phyloP scores from a whole-genome alignment of 2,329 filamentous ascomycete species.

The Penicillium olsonii region DNA sequence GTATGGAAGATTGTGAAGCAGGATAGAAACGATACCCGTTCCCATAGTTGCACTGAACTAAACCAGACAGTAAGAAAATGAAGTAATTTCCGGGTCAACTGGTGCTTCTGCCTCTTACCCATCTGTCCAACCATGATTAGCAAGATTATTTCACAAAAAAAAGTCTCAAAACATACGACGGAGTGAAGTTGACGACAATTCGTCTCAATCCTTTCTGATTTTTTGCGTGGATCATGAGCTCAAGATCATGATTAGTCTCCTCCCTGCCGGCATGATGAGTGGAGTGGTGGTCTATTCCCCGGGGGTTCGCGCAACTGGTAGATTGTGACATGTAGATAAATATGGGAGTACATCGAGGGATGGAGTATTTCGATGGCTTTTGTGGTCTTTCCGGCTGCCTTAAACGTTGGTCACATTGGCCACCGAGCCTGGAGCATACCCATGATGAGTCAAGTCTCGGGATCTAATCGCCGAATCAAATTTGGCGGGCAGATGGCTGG shows the following conservation, averaged over 20 bases:
- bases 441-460: too few species aligned
- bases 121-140: not conserved
- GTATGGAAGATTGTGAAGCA: conserved; percentile 37
- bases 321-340: not conserved
- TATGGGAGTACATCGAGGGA: too few species aligned
- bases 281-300: not conserved
- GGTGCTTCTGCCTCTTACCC: not conserved
- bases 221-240: not conserved
- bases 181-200: conserved; percentile 2
- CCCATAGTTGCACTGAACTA: conserved; percentile 43
- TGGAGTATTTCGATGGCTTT: too few species aligned
- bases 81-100: too few species aligned
- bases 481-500: too few species aligned
- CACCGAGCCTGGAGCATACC: too few species aligned
- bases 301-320: not conserved
- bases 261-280: not conserved
- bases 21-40: conserved; percentile 39
- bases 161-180: not conserved
- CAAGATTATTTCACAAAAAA: not conserved
- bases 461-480: too few species aligned
- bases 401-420: too few species aligned
- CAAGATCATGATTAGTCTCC: not conserved
- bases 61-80: not conserved
- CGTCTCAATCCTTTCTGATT: conserved; percentile 1
- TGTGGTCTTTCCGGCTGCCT: too few species aligned